Evolutionary conservation across 2,329 filamentous ascomycete species (phyloP), one percentile per base, ranked within the genome.

Genomic region (Fonsecaea pedrosoi): DNA sequence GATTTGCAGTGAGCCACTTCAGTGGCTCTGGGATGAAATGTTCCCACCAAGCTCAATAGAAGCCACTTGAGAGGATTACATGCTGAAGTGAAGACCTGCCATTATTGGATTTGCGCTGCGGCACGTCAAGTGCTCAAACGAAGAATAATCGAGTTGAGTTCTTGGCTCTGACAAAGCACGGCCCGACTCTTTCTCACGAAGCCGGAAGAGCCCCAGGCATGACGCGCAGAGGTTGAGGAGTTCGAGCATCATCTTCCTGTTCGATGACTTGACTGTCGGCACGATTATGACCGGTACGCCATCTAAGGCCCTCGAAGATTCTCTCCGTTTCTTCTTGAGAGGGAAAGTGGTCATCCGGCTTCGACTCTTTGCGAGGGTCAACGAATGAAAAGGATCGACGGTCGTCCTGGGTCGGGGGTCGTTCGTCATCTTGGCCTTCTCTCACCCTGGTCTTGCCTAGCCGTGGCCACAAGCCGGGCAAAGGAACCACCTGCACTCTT

Each of bases 401-500:
- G 53, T 66, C 69, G 56, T 72, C 70, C 54, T 73, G 68, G 35
- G 70, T 71, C 5, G 64, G 38, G 38, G 68, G 60, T 37, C 69
- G 60, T 34, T 72, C 72, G 18, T 73, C 72, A 45, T 73, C 72
- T 40, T 73, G 71, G 0, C 78, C 80, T 54, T 83, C 81, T 30
- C 80, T 73, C 5, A 83, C 79, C 10, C 80, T 80, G 18, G 80
- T 82, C 54, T 81, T 74, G 50, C 81, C 80, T 80, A 82, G 89
- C 38, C 87, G 80, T 1, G 87, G 87, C 87, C 87, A 89, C 2
- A 89, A 77, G 61, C 84, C 85, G 0, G 87, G 87, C 3, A 89
- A 77, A 1, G 86, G 85, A 25, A 89, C 87, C 37, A 89, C 86
- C 72, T 89, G 87, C 69, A 89, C 88, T 15, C 87, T 82, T 3